Conservation (phyloP, 2,329 filamentous ascomycete species). For the Hymenoscyphus fructigenus region DNA sequence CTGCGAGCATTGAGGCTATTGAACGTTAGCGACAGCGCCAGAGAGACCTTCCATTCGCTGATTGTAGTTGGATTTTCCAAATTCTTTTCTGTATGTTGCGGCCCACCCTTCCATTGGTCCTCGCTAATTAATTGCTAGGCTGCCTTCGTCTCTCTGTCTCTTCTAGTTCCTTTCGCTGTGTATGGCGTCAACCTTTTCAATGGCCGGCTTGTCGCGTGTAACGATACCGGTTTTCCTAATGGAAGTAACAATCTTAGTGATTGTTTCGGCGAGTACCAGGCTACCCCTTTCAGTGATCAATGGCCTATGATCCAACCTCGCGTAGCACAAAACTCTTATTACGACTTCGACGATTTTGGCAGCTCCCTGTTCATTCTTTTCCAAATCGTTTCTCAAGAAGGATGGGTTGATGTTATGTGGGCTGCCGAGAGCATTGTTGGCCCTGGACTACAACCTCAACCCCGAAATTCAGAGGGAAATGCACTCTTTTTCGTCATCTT, state of each 20-base stretch:
- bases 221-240: constrained; percentile 56
- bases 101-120: background rate
- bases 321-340: constrained; percentile 77
- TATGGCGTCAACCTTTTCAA: constrained; percentile 94
- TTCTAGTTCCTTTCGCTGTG: constrained; percentile 94
- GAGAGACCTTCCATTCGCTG: constrained; percentile 94
- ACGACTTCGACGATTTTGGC: constrained; percentile 94
- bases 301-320: constrained; percentile 86
- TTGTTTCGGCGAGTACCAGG: constrained; percentile 82
- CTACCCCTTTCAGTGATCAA: constrained; percentile 66
- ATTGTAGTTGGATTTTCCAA: constrained; percentile 95
- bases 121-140: constrained; percentile 46
- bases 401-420: constrained; percentile 94
- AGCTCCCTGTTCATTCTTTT: constrained; percentile 93
- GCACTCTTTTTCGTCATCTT: constrained; percentile 94
- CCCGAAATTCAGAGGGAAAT: constrained; percentile 74
- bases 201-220: constrained; percentile 77
- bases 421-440: constrained; percentile 80
- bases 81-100: constrained; percentile 54
- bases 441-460: constrained; percentile 67
- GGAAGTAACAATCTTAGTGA: constrained; percentile 58
- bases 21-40: constrained; percentile 93
- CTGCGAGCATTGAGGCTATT: constrained; percentile 85
- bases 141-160: constrained; percentile 88
- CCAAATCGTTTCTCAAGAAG: constrained; percentile 98